phyloP scores from a whole-genome alignment of 169 alveolate genomes.

The Plasmodium gonderi region DNA sequence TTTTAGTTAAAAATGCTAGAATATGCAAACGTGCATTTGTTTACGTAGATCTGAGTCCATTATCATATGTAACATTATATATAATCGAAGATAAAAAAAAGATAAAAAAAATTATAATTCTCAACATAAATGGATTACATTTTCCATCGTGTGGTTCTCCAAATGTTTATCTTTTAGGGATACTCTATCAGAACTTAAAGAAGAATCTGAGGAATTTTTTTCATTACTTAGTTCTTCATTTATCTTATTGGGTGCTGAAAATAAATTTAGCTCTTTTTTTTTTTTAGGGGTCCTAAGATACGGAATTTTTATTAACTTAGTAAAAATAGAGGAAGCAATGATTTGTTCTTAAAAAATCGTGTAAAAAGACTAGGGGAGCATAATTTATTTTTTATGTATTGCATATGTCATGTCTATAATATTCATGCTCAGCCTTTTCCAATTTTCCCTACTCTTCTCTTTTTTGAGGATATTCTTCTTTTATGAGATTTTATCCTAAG shows the following conservation, averaged over 20 bases:
- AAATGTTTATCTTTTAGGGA: conserved; percentile 23
- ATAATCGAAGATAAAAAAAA: background rate
- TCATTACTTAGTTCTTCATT: conserved; percentile 53
- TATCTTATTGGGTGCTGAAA: conserved; percentile 50
- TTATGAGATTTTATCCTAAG: conserved; percentile 40
- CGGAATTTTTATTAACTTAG: conserved; percentile 50
- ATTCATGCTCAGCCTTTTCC: background rate
- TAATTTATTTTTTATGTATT: background rate
- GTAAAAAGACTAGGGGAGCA: background rate
- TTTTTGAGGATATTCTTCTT: conserved; percentile 46
- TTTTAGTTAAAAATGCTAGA: too few relatives aligned
- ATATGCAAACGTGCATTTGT: too few relatives aligned
- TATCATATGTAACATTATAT: background rate
- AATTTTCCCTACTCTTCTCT: conserved; percentile 45
- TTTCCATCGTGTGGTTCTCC: conserved; percentile 22
- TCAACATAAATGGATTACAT: background rate
- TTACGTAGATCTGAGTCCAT: too few relatives aligned
- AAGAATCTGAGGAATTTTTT: conserved; percentile 40
- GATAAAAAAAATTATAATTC: background rate
- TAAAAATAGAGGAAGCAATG: background rate
- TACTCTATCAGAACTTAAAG: conserved; percentile 35
- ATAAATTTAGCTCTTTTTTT: conserved; percentile 58
- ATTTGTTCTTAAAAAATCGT: background rate
- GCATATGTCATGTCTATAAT: background rate
- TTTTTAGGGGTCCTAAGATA: conserved; percentile 4